Base-by-base conservation (phyloP, 257 asterid species). In the Penstemon davidsonii region DNA sequence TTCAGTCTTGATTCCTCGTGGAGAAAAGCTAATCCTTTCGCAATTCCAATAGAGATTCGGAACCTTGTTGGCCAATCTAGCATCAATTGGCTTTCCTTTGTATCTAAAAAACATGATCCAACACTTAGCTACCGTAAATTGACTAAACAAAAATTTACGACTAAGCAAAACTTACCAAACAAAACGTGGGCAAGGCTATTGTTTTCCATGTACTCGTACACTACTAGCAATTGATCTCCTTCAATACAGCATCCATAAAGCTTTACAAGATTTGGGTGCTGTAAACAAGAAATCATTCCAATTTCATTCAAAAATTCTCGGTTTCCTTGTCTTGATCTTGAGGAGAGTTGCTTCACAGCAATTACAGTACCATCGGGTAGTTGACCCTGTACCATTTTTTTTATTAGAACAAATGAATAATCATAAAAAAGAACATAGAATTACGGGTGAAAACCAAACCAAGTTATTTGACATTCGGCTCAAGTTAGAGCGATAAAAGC, bases 311-410 rank as follows among this genome's bases (percentile, higher is more conserved):
- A 67, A 60, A 91, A 91, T 70, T 88, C 97, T 43, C 93, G 88
- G 75, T 84, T 84, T 44, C 97, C 97, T 80, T 91, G 97, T 69
- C 80, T 84, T 60, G 97, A 91, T 86, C 75, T 73, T 51, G 85
- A 81, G 37, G 96, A 91, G 73, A 91, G 92, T 71, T 88, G 93
- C 84, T 91, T 91, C 62, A 91, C 96, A 38, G 97, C 97, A 70
- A 87, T 84, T 18, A 70, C 77, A 8, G 90, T 91, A 54, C 96
- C 93, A 67, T 91, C 96, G 6, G 82, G 76, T 64, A 91, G 78
- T 60, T 4, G 45, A 40, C 97, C 96, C 97, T 91, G 79, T 73
- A 63, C 53, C 50, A 74, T 39, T 49, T 80, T 46, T 40, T 52
- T 43, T 61, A 50, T 74, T 71, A 79, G 76, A 46, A 64, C 57